These are phyloP conservation scores for Skeletonema menzelii DNA, from an alignment of 108 stramenopile genomes.

Conservation along the genomic window DNA sequence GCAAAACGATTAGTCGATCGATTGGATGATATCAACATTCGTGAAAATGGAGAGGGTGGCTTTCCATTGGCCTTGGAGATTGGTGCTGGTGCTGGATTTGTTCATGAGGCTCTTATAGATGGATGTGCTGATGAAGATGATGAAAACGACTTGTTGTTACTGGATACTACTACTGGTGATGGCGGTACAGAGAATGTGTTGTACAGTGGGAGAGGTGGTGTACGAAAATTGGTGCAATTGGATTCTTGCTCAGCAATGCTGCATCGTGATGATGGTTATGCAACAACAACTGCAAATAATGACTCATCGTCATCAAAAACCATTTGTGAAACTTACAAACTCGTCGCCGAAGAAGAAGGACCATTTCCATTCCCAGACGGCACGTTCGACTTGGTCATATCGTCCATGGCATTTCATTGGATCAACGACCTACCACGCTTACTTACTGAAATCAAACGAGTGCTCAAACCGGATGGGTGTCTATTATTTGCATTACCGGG, in stretches of 20 bases:
- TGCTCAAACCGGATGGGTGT: slow-evolving; percentile 96
- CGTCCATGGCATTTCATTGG: slow-evolving; percentile 92
- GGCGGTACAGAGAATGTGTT: slow-evolving; percentile 35
- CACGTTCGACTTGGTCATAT: slow-evolving; percentile 94
- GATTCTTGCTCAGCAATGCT: slow-evolving; percentile 75
- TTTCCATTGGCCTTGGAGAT: slow-evolving; percentile 84
- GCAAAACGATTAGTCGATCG: slow-evolving; percentile 79
- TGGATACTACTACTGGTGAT: slow-evolving; percentile 49
- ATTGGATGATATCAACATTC: slow-evolving; percentile 73
- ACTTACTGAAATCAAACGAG: slow-evolving; percentile 74
- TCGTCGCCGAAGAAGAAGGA: slow-evolving; percentile 68
- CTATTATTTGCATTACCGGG: slow-evolving; percentile 96
- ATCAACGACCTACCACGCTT: slow-evolving; percentile 90
- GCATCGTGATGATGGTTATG: slow-evolving; percentile 51
- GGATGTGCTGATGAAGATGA: neutral
- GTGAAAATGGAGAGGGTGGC: slow-evolving; percentile 52
- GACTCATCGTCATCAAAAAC: slow-evolving; percentile 11
- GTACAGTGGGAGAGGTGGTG: slow-evolving; percentile 83
- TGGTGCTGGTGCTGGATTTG: slow-evolving; percentile 67
- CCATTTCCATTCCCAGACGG: slow-evolving; percentile 85
- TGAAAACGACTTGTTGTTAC: neutral
- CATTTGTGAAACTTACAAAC: slow-evolving; percentile 66
- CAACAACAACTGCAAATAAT: neutral
- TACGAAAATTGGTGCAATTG: slow-evolving; percentile 76
- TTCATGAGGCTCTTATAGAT: slow-evolving; percentile 61